A percentile compares a stretch with the other conserved stretches of the same genome.
These are phyloP conservation scores for Candida sanyaensis DNA, from an alignment of 1,139 yeast genomes.

Conservation along the genomic window DNA sequence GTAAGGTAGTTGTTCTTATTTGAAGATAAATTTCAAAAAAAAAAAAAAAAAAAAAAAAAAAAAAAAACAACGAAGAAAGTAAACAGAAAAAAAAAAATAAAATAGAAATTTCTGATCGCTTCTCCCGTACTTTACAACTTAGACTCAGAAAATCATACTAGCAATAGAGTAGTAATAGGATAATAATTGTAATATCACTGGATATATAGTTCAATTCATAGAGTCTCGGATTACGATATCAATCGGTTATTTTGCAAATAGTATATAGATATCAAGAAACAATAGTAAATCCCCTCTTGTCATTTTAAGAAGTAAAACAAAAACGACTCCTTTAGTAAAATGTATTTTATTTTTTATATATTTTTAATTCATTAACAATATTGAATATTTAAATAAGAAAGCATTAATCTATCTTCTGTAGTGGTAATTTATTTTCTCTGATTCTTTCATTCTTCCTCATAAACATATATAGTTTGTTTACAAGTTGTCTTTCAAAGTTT, in stretches of 20 bases:
- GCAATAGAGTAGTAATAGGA: too few relatives aligned
- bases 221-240: too few relatives aligned
- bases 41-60: background rate
- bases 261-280: conserved; percentile 1
- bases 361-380: background rate
- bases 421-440: background rate
- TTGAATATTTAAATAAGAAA: background rate
- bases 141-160: too few relatives aligned
- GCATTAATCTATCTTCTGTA: background rate
- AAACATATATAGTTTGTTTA: conserved; percentile 28
- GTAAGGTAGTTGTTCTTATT: background rate
- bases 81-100: background rate
- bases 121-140: too few relatives aligned
- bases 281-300: background rate
- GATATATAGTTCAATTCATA: too few relatives aligned
- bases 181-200: too few relatives aligned
- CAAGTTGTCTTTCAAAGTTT: conserved; percentile 81
- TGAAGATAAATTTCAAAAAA: background rate
- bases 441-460: background rate
- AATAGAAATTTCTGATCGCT: too few relatives aligned
- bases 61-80: background rate
- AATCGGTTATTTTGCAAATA: background rate
- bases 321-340: too few relatives aligned
- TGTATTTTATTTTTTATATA: background rate
- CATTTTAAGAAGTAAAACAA: background rate